Conservation (phyloP, 805 yeast species). For the Wickerhamiella galacta region DNA sequence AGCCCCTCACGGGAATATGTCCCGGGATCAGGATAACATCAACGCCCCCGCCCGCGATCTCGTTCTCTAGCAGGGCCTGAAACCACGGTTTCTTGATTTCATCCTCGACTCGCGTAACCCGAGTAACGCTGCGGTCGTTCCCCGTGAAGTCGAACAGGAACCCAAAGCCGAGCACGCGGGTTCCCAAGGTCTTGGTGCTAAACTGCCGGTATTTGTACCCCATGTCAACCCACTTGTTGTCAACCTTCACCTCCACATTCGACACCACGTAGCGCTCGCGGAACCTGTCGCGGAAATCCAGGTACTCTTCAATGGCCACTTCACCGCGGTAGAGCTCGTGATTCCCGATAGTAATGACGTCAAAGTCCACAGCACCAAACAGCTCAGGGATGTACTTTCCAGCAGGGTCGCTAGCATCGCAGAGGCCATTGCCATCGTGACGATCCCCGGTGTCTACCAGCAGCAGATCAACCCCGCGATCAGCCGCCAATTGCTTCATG, state of each 20-base stretch:
- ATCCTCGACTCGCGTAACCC: slow-evolving; percentile 44
- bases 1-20: slow-evolving; percentile 53
- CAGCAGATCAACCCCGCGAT: slow-evolving; percentile 40
- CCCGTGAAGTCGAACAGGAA: slow-evolving; percentile 62
- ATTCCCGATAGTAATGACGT: slow-evolving; percentile 70
- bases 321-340: slow-evolving; percentile 68
- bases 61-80: slow-evolving; percentile 19
- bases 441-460: slow-evolving; percentile 79
- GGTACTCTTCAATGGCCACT: slow-evolving; percentile 43
- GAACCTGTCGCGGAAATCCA: slow-evolving; percentile 32
- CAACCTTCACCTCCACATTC: slow-evolving; percentile 22
- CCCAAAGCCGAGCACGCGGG: slow-evolving; percentile 47
- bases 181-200: slow-evolving; percentile 34
- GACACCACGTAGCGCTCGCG: slow-evolving; percentile 43
- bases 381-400: slow-evolving; percentile 45
- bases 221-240: slow-evolving; percentile 34
- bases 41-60: slow-evolving; percentile 25
- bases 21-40: slow-evolving; percentile 60
- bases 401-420: slow-evolving; percentile 53
- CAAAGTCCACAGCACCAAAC: slow-evolving; percentile 48
- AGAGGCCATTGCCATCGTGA: slow-evolving; percentile 81
- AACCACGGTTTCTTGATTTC: slow-evolving; percentile 50
- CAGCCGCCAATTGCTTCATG: slow-evolving; percentile 30
- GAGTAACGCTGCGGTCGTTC: slow-evolving; percentile 35
- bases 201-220: slow-evolving; percentile 55